Percentiles rank a stretch among this genome's conserved stretches.
Evolutionary conservation across 805 yeast species (phyloP).

Genomic region (Clavispora phyllophila): DNA sequence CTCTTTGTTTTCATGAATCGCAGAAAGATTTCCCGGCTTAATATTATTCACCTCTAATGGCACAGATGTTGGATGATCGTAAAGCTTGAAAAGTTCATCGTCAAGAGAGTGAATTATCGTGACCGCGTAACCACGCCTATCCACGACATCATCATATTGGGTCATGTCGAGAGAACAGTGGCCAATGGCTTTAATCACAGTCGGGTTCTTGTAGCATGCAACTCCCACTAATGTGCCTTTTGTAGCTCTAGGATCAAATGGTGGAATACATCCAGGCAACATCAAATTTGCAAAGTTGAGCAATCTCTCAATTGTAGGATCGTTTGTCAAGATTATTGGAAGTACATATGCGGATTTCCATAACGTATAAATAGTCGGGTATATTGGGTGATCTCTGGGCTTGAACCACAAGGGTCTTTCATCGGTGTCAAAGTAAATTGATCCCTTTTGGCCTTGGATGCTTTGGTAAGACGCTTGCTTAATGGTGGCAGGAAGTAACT

Average conservation of each 20-base stretch:
- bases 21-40: conserved; percentile 30
- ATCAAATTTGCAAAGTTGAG: conserved; percentile 76
- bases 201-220: conserved; percentile 54
- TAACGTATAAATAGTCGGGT: conserved; percentile 70
- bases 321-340: conserved; percentile 69
- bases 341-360: conserved; percentile 66
- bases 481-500: conserved; percentile 47
- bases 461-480: conserved; percentile 62
- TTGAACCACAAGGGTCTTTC: conserved; percentile 73
- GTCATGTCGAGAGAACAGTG: conserved; percentile 46
- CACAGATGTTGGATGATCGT: conserved; percentile 38
- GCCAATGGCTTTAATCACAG: conserved; percentile 71
- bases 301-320: conserved; percentile 65
- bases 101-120: conserved; percentile 59
- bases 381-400: conserved; percentile 45
- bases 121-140: conserved; percentile 75
- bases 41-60: conserved; percentile 25
- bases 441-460: conserved; percentile 49
- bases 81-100: conserved; percentile 57
- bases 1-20: neutral
- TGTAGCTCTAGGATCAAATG: conserved; percentile 46
- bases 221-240: conserved; percentile 68
- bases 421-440: conserved; percentile 57
- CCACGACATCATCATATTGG: conserved; percentile 44
- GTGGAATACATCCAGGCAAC: conserved; percentile 66